A percentile compares a stretch with the other conserved stretches of the same genome.
Conservation (phyloP, 1,139 yeast species). For the Sugiyamaella grinbergsii region DNA sequence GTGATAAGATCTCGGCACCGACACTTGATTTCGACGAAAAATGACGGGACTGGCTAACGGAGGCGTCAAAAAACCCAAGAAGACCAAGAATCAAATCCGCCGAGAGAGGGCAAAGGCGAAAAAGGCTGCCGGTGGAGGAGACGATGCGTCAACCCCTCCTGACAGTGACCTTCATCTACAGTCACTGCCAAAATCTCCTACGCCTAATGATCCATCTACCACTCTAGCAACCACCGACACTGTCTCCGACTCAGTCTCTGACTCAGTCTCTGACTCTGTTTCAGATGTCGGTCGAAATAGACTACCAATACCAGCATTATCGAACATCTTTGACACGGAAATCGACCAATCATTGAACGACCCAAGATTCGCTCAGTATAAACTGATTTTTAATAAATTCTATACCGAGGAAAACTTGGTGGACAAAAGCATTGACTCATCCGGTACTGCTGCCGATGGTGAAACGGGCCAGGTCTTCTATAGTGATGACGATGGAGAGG, state of each 20-base stretch:
- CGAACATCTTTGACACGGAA: conserved; percentile 15
- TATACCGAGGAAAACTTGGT: conserved; percentile 33
- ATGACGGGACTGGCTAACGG: conserved; percentile 6
- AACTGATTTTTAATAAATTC: conserved; percentile 50
- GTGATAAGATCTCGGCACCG: no score
- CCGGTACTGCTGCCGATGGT: background rate
- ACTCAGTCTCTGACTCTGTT: background rate
- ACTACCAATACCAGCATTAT: background rate
- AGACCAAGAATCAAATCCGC: conserved; percentile 54
- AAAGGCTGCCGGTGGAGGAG: conserved; percentile 14
- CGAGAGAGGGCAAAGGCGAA: conserved; percentile 29
- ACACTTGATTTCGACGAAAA: background rate
- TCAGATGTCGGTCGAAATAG: background rate
- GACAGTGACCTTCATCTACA: no score
- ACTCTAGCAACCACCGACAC: background rate
- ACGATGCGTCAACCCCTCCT: no score
- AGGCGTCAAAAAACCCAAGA: conserved; percentile 24
- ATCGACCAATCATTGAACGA: conserved; percentile 33
- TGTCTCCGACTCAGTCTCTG: background rate
- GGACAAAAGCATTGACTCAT: conserved; percentile 19
- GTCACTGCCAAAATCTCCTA: no score
- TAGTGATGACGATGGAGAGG: conserved; percentile 43
- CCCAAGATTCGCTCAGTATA: conserved; percentile 49
- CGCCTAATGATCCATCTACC: background rate
- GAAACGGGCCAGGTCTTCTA: conserved; percentile 41